These are phyloP conservation scores for Achaetomiella virescens DNA, from an alignment of 495 filamentous ascomycete species.

Conservation along the genomic window DNA sequence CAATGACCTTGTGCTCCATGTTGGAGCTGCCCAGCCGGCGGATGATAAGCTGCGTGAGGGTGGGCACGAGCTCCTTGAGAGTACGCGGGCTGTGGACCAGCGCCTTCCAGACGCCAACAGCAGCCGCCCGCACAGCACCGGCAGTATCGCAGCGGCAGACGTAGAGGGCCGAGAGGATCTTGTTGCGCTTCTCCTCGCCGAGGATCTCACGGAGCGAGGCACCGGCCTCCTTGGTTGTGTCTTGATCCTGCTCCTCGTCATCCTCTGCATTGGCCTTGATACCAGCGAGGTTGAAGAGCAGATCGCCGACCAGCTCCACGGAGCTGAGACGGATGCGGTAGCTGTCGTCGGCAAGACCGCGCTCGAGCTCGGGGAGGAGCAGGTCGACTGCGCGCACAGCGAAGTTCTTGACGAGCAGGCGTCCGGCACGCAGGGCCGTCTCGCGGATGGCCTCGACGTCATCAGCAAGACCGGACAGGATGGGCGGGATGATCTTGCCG, in stretches of 20 bases:
- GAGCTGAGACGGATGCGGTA: slow-evolving; percentile 96
- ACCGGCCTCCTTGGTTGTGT: slow-evolving; percentile 73
- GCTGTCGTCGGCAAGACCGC: slow-evolving; percentile 89
- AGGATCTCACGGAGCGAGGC: slow-evolving; percentile 88
- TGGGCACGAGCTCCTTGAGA: slow-evolving; percentile 91
- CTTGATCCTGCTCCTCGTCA: slow-evolving; percentile 65
- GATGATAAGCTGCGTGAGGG: slow-evolving; percentile 89
- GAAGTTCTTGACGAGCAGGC: slow-evolving; percentile 95
- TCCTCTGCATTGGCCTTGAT: slow-evolving; percentile 79
- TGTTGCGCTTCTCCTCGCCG: slow-evolving; percentile 91
- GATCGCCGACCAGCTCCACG: slow-evolving; percentile 92
- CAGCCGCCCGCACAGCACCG: slow-evolving; percentile 81
- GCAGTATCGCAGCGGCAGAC: slow-evolving; percentile 98
- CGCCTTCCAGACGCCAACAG: slow-evolving; percentile 92
- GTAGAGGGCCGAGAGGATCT: slow-evolving; percentile 89
- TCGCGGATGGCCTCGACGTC: slow-evolving; percentile 94
- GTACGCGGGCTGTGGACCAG: slow-evolving; percentile 88
- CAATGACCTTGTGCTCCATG: slow-evolving; percentile 97
- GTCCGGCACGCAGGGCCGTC: slow-evolving; percentile 84
- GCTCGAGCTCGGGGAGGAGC: slow-evolving; percentile 87
- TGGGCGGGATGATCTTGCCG: slow-evolving; percentile 91
- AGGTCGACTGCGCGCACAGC: slow-evolving; percentile 90
- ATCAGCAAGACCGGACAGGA: slow-evolving; percentile 88
- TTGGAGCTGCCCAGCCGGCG: slow-evolving; percentile 89
- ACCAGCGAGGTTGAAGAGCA: slow-evolving; percentile 96